Conservation (phyloP, 176 grass and related monocot genomes). For the Rhipidocladum racemiflorum region DNA sequence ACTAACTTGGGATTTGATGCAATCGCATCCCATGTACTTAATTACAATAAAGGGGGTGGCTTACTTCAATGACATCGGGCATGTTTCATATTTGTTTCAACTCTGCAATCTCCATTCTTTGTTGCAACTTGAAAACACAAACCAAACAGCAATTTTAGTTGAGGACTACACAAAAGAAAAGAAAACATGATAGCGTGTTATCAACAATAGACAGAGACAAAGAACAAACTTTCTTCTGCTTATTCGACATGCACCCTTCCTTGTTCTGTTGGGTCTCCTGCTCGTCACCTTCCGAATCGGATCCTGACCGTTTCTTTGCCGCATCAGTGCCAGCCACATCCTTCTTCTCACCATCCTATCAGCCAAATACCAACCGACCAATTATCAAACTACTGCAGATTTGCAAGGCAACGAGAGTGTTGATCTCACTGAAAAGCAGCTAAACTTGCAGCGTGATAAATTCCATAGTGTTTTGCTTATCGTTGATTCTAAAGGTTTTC, state of each 20-base stretch:
- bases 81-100: constrained; percentile 83
- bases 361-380: background rate
- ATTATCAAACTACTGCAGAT: background rate
- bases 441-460: background rate
- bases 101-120: constrained; percentile 91
- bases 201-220: background rate
- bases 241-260: constrained; percentile 76
- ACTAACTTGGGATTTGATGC: too few relatives aligned
- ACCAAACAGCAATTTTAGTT: background rate
- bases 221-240: constrained; percentile 75
- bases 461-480: background rate
- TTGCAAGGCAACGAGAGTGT: background rate
- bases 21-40: too few relatives aligned
- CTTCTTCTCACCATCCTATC: constrained; percentile 55
- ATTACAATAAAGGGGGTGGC: background rate
- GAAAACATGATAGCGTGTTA: background rate
- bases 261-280: constrained; percentile 68
- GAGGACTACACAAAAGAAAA: background rate
- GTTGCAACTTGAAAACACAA: constrained; percentile 47
- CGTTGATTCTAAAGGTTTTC: too few relatives aligned
- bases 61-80: constrained; percentile 89
- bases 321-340: constrained; percentile 57
- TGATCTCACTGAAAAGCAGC: background rate
- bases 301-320: constrained; percentile 43
- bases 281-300: constrained; percentile 68